Conservation (phyloP, 495 filamentous ascomycete species). For the Penicillium salamii region DNA sequence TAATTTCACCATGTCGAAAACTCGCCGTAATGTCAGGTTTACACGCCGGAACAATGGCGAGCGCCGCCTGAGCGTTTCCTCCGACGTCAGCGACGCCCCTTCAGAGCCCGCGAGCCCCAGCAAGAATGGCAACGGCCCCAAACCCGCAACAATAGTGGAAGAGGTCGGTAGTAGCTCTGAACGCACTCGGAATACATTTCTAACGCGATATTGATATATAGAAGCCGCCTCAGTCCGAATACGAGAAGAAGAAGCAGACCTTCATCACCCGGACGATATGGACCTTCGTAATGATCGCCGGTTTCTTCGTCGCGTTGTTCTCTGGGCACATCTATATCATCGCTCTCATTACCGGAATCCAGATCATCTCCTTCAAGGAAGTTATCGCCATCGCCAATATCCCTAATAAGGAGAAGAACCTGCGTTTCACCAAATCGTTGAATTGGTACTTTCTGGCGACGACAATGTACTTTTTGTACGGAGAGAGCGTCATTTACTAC, state of each 20-base stretch:
- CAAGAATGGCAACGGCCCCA: slow-evolving; percentile 43
- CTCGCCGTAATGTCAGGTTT: slow-evolving; percentile 82
- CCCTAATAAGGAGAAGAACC: slow-evolving; percentile 82
- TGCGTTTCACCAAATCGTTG: slow-evolving; percentile 90
- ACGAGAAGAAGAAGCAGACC: slow-evolving; percentile 97
- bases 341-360: slow-evolving; percentile 83
- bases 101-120: slow-evolving; percentile 59
- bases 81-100: slow-evolving; percentile 76
- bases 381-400: slow-evolving; percentile 98
- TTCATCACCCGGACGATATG: slow-evolving; percentile 98
- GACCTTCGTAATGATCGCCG: slow-evolving; percentile 95
- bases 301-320: slow-evolving; percentile 88
- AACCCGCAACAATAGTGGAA: slow-evolving; percentile 47
- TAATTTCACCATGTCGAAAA: slow-evolving; percentile 59
- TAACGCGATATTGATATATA: slow-evolving; percentile 15
- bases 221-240: slow-evolving; percentile 64
- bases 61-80: slow-evolving; percentile 65
- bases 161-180: slow-evolving; percentile 33
- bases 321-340: slow-evolving; percentile 97
- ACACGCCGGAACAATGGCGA: slow-evolving; percentile 59
- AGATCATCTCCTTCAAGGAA: slow-evolving; percentile 98
- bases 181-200: not conserved
- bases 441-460: slow-evolving; percentile 99
- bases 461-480: slow-evolving; percentile 98
- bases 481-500: slow-evolving; percentile 98